Base-by-base conservation (phyloP, 2,329 filamentous ascomycete genomes). In the Aspergillus sp. region DNA sequence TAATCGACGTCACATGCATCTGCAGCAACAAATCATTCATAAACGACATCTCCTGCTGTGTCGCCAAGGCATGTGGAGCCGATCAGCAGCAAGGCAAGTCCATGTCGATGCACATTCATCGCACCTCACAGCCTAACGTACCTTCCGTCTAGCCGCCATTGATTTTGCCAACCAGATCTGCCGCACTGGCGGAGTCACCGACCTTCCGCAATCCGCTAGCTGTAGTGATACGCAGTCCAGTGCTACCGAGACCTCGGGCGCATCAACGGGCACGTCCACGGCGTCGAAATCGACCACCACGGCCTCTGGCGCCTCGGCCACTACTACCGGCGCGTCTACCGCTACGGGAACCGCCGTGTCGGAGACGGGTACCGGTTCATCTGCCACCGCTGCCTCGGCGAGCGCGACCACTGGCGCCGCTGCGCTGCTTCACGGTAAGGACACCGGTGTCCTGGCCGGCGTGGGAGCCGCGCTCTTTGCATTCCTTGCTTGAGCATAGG, bases 11-110 rank as follows among this genome's bases (percentile, higher is more conserved):
- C 53, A 59, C 64, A 32, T 83, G 81, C 59, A 80, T 82, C 57
- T 83, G 81, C 62, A 62, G 61, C 5, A 68, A 70, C 55, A 56
- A 63, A 10, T 61, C 65, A 16, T 83, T 83, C 71, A 63, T 84
- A 50, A 61, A 55, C 44, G 62, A 64, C 49, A 78, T 83, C 54
- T 66, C 76, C 41, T 81, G 79, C 66, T 84, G 81, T 58, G 67
- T 84, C 17, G 63, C 70, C 16, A 59, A 60, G 2, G 63, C 65
- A n/a, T 83, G 81, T 64, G 58, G 61, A 29, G 20, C 59, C 0
- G 60, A 60, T 0, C 76, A 79, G n/a, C 75, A 81, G 53, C 49
- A 73, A 34, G 58, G 73, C 70, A 67, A 17, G 60, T 60, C 52
- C 25, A 61, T 29, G 25, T 29, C 4, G 25, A 29, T 29, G 7